Percentiles rank a stretch among this genome's conserved stretches.
phyloP scores from a whole-genome alignment of 1,139 yeast species.

The Taiozyma sp. region DNA sequence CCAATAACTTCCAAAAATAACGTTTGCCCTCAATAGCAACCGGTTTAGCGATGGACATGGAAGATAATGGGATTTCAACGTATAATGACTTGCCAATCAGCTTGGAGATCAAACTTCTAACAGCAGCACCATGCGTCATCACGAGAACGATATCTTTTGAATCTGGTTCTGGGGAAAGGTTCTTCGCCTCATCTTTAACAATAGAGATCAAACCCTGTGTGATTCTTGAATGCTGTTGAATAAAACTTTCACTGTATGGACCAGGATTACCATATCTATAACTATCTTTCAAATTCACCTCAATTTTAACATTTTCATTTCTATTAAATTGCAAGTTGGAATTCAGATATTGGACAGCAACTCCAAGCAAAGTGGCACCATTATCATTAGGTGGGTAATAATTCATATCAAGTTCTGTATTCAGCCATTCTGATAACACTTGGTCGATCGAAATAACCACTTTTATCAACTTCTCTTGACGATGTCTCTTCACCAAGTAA shows the following conservation, averaged over 20 bases:
- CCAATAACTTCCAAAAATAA: slow-evolving; percentile 18
- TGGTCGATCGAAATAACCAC: slow-evolving; percentile 30
- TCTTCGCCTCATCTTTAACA: slow-evolving; percentile 11
- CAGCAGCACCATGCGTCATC: slow-evolving; percentile 26
- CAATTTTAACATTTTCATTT: slow-evolving; percentile 14
- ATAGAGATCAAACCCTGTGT: slow-evolving; percentile 21
- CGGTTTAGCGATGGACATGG: slow-evolving; percentile 22
- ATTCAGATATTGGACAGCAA: slow-evolving; percentile 31
- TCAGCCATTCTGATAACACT: slow-evolving; percentile 35
- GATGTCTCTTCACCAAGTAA: slow-evolving; percentile 15
- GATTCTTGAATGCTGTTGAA: slow-evolving; percentile 20
- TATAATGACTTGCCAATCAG: slow-evolving; percentile 20
- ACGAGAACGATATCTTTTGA: slow-evolving; percentile 18
- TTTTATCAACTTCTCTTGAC: slow-evolving; percentile 7
- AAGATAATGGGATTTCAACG: slow-evolving; percentile 23
- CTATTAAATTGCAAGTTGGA: slow-evolving; percentile 19
- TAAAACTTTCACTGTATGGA: slow-evolving; percentile 20
- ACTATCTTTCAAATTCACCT: slow-evolving; percentile 15
- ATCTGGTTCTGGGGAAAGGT: slow-evolving; percentile 4
- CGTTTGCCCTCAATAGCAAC: slow-evolving; percentile 4
- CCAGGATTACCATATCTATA: slow-evolving; percentile 24
- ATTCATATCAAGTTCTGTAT: slow-evolving; percentile 30
- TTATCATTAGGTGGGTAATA: slow-evolving; percentile 37
- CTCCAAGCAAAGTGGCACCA: slow-evolving; percentile 32
- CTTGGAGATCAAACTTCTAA: slow-evolving; percentile 21